Percentiles rank a stretch among this genome's conserved stretches.
Evolutionary conservation across 176 grass and related monocot genomes (phyloP).

Genomic region (Canna indica): DNA sequence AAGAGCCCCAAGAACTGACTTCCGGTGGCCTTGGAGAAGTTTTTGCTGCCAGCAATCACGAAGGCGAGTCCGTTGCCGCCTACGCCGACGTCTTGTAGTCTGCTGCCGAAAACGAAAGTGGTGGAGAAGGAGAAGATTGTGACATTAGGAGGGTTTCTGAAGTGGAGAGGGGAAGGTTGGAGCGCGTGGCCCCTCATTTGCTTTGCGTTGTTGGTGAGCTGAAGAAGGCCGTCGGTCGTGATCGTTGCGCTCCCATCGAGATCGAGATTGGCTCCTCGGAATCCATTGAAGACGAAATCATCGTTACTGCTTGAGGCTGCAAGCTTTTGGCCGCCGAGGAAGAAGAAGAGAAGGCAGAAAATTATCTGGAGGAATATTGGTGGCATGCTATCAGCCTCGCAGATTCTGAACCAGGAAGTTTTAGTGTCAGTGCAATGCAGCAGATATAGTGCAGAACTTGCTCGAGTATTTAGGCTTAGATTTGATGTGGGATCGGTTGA

Average conservation of each 20-base stretch:
- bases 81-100: background rate
- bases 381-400: no score
- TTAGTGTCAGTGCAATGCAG: no score
- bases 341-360: background rate
- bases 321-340: constrained; percentile 2
- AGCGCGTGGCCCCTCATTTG: constrained; percentile 19
- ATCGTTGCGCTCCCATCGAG: constrained; percentile 19
- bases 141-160: background rate
- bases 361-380: no score
- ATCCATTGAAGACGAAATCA: constrained; percentile 31
- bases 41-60: background rate
- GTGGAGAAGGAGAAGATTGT: constrained; percentile 9
- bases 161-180: constrained; percentile 10
- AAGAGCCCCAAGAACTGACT: constrained; percentile 25
- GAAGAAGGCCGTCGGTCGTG: constrained; percentile 5
- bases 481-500: no score
- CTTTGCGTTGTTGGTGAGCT: constrained; percentile 15
- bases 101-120: background rate
- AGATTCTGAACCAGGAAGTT: no score
- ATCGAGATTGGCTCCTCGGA: constrained; percentile 19
- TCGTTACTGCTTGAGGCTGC: background rate
- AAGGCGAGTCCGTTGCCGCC: constrained; percentile 19
- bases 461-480: no score
- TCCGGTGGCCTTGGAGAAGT: constrained; percentile 6
- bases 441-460: no score